phyloP scores from a whole-genome alignment of 1,284 basidiomycete species.

The Moesziomyces sp. region DNA sequence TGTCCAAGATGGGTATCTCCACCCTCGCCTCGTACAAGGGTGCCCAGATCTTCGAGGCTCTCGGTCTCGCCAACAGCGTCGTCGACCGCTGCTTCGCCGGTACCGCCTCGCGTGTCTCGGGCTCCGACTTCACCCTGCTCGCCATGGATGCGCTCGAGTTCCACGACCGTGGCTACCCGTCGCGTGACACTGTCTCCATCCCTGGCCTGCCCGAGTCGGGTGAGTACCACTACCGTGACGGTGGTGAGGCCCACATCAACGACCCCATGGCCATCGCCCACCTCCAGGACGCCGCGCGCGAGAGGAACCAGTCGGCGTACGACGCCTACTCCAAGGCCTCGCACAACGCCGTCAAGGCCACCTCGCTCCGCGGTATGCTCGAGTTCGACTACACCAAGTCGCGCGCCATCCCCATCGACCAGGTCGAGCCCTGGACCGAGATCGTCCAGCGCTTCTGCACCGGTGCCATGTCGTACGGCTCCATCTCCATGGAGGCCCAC shows the following conservation, averaged over 20 bases:
- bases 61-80: constrained; percentile 60
- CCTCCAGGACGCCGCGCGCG: constrained; percentile 55
- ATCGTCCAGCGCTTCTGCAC: constrained; percentile 55
- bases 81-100: constrained; percentile 65
- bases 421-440: constrained; percentile 67
- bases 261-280: constrained; percentile 63
- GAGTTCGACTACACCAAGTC: constrained; percentile 61
- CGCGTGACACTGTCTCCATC: too few relatives aligned
- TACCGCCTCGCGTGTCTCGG: constrained; percentile 62
- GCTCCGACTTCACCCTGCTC: constrained; percentile 49
- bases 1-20: too few relatives aligned
- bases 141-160: too few relatives aligned
- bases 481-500: too few relatives aligned
- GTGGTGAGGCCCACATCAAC: constrained; percentile 65
- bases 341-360: constrained; percentile 59
- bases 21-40: constrained; percentile 29
- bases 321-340: constrained; percentile 59
- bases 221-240: constrained; percentile 66
- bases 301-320: too few relatives aligned
- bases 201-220: constrained; percentile 41
- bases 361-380: constrained; percentile 62
- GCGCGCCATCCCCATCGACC: constrained; percentile 63
- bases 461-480: too few relatives aligned
- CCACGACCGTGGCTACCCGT: too few relatives aligned
- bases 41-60: constrained; percentile 66